phyloP scores from a whole-genome alignment of 371 early-diverging fungal genomes.

The Circinella umbellata region DNA sequence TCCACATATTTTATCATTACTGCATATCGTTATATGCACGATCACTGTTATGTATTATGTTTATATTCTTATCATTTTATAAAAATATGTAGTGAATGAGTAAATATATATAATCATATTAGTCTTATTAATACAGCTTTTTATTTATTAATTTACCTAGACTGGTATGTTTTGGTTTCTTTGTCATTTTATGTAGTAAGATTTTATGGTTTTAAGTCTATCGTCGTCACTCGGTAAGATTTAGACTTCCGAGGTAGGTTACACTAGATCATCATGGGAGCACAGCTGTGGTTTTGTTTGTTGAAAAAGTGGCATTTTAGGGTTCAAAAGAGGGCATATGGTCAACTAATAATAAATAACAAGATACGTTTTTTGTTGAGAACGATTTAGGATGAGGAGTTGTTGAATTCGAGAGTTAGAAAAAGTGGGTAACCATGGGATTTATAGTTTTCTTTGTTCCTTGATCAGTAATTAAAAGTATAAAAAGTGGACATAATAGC shows the following conservation, averaged over 20 bases:
- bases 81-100: too few species aligned
- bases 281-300: neutral
- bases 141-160: too few species aligned
- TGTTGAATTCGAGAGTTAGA: neutral
- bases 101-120: too few species aligned
- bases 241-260: constrained; percentile 9
- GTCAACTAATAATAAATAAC: neutral
- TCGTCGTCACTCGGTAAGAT: constrained; percentile 6
- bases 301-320: constrained; percentile 2
- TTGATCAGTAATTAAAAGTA: too few species aligned
- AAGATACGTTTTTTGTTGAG: neutral
- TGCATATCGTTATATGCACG: too few species aligned
- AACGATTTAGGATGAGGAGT: neutral
- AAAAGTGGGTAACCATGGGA: neutral
- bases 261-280: neutral
- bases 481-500: too few species aligned
- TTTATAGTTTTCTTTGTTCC: neutral
- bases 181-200: too few species aligned
- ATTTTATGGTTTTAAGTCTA: neutral
- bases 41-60: too few species aligned
- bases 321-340: neutral
- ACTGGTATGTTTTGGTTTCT: too few species aligned
- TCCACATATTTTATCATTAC: too few species aligned
- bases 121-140: too few species aligned
- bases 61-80: too few species aligned